phyloP scores from a whole-genome alignment of 169 alveolate species.

The Cyclospora cayetanensis region DNA sequence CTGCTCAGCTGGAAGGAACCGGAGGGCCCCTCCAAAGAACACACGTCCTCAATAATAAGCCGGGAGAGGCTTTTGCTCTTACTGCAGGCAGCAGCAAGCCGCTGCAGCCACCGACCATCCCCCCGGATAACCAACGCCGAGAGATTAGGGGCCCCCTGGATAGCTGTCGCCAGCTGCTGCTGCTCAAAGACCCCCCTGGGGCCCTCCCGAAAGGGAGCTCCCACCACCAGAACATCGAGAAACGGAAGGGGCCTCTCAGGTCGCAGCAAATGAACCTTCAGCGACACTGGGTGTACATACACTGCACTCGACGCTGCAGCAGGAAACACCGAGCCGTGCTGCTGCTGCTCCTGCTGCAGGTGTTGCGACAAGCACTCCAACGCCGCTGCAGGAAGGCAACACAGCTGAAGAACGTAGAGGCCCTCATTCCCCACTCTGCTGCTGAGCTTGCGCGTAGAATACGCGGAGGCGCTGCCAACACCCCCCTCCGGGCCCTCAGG shows the following conservation, averaged over 20 bases:
- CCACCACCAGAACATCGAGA: not conserved
- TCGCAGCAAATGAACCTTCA: not conserved
- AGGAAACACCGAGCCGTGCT: not conserved
- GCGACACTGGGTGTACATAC: not conserved
- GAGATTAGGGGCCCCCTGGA: not conserved
- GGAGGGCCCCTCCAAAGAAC: not conserved
- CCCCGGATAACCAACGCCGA: not conserved
- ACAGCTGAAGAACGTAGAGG: not conserved
- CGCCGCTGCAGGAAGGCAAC: not conserved
- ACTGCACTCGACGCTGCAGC: conserved; percentile 14
- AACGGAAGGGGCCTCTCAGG: conserved; percentile 9
- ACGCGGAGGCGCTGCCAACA: conserved; percentile 8
- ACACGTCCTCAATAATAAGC: not conserved
- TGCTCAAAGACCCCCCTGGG: not conserved
- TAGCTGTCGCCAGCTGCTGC: conserved; percentile 14
- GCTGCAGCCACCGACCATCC: not conserved
- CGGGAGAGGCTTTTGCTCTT: not conserved
- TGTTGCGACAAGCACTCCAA: not conserved
- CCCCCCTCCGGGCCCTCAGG: not conserved
- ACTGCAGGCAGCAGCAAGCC: not conserved
- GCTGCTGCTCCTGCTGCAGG: conserved; percentile 18
- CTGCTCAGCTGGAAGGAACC: not conserved
- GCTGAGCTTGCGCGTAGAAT: not conserved
- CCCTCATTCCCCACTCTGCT: not conserved
- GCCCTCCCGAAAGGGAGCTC: conserved; percentile 19